A percentile compares a stretch with the other conserved stretches of the same genome.
These are phyloP conservation scores for Metschnikowia colocasiae DNA, from an alignment of 805 yeast species.

Conservation along the genomic window DNA sequence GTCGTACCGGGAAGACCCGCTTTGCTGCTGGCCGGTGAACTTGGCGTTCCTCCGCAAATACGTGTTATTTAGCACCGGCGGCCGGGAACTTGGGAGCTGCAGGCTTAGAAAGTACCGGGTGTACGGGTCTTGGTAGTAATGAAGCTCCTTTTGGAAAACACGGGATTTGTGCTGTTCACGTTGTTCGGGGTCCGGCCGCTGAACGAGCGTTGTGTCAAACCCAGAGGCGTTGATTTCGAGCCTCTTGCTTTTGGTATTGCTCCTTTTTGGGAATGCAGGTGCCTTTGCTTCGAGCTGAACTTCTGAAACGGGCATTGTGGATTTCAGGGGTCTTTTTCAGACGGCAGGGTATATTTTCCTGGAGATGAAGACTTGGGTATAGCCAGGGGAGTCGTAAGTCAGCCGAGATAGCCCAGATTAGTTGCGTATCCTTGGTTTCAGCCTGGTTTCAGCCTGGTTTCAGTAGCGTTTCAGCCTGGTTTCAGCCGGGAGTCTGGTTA, in stretches of 20 bases:
- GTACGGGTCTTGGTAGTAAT: constrained; percentile 9
- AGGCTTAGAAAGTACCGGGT: constrained; percentile 8
- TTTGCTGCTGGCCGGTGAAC: constrained; percentile 67
- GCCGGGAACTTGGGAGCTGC: constrained; percentile 5
- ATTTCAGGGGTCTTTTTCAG: not conserved
- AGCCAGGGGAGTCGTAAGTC: no score
- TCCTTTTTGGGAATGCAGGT: not conserved
- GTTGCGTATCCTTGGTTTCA: no score
- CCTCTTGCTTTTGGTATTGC: not conserved
- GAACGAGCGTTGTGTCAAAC: not conserved
- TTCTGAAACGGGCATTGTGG: constrained; percentile 15
- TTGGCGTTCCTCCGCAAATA: constrained; percentile 59
- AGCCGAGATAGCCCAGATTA: no score
- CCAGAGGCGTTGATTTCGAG: constrained; percentile 10
- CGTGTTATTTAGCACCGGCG: constrained; percentile 32
- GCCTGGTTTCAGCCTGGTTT: no score
- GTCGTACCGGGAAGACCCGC: constrained; percentile 61
- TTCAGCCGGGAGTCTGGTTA: no score
- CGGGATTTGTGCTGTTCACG: not conserved
- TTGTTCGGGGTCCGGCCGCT: constrained; percentile 1
- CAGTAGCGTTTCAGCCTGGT: no score
- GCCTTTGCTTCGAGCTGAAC: constrained; percentile 2
- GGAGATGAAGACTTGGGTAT: not conserved
- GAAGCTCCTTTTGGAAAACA: not conserved
- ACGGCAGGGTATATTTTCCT: not conserved